Evolutionary conservation across 768 basidiomycete species (phyloP).

Genomic region (Suillus clintonianus): DNA sequence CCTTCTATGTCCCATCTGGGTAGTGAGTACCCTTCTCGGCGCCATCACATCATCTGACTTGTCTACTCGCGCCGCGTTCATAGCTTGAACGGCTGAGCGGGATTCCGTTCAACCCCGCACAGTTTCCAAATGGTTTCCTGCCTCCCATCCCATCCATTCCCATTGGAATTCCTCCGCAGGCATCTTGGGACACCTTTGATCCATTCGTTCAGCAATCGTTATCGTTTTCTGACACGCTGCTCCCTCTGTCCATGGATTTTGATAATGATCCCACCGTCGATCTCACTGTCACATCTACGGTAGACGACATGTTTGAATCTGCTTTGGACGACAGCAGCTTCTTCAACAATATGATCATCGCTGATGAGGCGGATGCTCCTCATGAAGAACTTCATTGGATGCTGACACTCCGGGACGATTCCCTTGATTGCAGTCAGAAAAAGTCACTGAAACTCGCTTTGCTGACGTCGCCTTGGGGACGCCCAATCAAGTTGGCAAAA

Average conservation of each 20-base stretch:
- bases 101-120: not conserved
- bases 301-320: not conserved
- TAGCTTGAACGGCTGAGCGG: not conserved
- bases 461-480: not conserved
- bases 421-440: not conserved
- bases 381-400: not conserved
- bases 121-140: not conserved
- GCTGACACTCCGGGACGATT: not conserved
- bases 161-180: not conserved
- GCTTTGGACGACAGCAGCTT: not conserved
- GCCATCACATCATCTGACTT: not conserved
- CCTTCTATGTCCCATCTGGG: not conserved
- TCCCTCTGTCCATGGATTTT: not conserved
- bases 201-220: not conserved
- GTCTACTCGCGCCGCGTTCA: not conserved
- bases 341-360: not conserved
- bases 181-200: not conserved
- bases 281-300: not conserved
- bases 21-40: not conserved
- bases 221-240: not conserved
- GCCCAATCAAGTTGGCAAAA: not conserved
- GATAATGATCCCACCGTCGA: not conserved
- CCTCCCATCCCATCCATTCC: not conserved
- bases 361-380: not conserved
- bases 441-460: not conserved